Evolutionary conservation across 1,284 basidiomycete species (phyloP).

Genomic region (Naganishia albida): DNA sequence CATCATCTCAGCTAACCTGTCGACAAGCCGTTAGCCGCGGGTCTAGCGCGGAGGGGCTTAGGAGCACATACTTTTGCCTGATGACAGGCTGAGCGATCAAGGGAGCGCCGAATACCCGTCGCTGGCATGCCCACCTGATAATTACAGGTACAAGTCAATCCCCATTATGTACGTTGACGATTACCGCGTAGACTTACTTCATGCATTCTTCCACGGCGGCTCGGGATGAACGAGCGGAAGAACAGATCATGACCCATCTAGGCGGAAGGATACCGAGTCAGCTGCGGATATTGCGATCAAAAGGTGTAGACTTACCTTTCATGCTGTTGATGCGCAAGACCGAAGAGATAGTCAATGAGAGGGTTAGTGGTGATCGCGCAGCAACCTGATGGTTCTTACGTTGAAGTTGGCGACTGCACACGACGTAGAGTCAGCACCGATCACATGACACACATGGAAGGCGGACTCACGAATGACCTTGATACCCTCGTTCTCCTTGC

Average conservation of each 20-base stretch:
- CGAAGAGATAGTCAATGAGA: background rate
- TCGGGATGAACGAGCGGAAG: constrained; percentile 45
- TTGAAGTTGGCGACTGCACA: constrained; percentile 51
- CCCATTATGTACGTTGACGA: background rate
- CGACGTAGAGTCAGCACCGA: background rate
- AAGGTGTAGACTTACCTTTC: constrained; percentile 25
- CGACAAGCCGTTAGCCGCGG: background rate
- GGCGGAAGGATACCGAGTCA: background rate
- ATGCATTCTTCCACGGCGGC: constrained; percentile 52
- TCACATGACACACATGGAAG: background rate
- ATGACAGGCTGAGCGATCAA: constrained; percentile 80
- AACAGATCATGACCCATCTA: constrained; percentile 51
- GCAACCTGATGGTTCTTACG: constrained; percentile 34
- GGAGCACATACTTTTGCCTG: constrained; percentile 62
- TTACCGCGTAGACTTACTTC: constrained; percentile 36
- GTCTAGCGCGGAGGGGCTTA: background rate
- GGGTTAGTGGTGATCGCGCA: background rate
- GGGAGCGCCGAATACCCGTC: constrained; percentile 83
- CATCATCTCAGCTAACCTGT: constrained; percentile 74
- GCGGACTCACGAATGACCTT: constrained; percentile 64
- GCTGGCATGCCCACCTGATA: constrained; percentile 66
- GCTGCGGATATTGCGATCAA: background rate
- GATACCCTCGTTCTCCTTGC: constrained; percentile 77
- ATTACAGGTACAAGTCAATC: background rate
- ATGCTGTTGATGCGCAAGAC: constrained; percentile 34